These are phyloP conservation scores for Puccinia horiana DNA, from an alignment of 1,284 basidiomycete species.

Conservation along the genomic window DNA sequence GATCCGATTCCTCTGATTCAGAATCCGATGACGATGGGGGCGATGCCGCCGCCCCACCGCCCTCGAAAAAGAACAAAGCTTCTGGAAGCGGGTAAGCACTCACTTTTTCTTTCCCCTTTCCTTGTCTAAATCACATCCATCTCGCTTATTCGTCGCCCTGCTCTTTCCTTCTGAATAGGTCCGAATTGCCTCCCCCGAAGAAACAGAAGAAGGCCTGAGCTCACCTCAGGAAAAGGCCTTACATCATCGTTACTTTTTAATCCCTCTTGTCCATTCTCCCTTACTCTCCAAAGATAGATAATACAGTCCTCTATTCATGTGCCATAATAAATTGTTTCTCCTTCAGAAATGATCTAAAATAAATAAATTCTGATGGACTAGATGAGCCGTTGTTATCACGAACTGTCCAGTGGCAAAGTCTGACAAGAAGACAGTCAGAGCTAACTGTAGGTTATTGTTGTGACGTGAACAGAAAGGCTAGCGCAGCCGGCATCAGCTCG, in stretches of 20 bases:
- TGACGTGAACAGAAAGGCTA: too few species aligned
- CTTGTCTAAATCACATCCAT: neutral
- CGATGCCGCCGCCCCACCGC: neutral
- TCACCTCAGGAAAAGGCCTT: neutral
- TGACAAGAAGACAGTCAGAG: too few species aligned
- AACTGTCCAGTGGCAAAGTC: too few species aligned
- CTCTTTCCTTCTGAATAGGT: neutral
- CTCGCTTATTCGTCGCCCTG: neutral
- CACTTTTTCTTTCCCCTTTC: neutral
- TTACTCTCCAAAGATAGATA: neutral
- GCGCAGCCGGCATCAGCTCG: too few species aligned
- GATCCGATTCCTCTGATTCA: neutral
- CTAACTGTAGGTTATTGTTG: too few species aligned
- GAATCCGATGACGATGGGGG: neutral
- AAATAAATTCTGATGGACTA: too few species aligned
- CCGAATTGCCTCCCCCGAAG: conserved; percentile 9
- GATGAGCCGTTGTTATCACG: too few species aligned
- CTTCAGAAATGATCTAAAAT: too few species aligned
- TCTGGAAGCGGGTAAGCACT: neutral
- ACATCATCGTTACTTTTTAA: neutral
- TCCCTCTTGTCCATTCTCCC: neutral
- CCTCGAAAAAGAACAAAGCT: conserved; percentile 18
- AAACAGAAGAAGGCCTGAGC: conserved; percentile 19
- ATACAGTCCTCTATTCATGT: too few species aligned
- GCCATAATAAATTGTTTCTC: too few species aligned